phyloP scores from a whole-genome alignment of 192 early-diverging fungal genomes.

The Thamnidium elegans region DNA sequence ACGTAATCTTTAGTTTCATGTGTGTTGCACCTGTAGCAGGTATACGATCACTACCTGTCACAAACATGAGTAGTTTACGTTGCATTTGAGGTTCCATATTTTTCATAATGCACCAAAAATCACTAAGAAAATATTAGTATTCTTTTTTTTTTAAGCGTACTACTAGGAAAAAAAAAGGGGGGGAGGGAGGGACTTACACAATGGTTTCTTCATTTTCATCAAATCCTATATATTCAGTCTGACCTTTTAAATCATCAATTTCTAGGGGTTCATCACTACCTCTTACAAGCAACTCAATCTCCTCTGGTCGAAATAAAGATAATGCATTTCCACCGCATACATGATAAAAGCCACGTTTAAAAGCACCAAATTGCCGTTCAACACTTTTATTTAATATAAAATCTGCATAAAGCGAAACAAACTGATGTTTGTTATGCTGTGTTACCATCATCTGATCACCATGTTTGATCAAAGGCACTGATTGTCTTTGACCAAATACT shows the following conservation, averaged over 20 bases:
- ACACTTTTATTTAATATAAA: constrained; percentile 78
- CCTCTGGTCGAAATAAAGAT: constrained; percentile 86
- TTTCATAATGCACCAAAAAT: constrained; percentile 81
- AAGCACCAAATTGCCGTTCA: constrained; percentile 74
- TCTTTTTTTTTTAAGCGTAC: too few species aligned
- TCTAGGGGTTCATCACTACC: constrained; percentile 73
- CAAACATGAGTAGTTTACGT: constrained; percentile 79
- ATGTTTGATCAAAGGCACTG: constrained; percentile 63
- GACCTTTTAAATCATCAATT: constrained; percentile 49
- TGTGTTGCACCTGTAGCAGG: constrained; percentile 73
- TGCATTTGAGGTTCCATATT: constrained; percentile 63
- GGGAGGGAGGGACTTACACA: constrained; percentile 33
- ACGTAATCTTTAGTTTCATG: constrained; percentile 67
- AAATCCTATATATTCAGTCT: constrained; percentile 65
- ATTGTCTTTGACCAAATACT: constrained; percentile 61
- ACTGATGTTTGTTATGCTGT: constrained; percentile 66
- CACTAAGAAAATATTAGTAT: constrained; percentile 25
- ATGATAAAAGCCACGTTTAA: constrained; percentile 82
- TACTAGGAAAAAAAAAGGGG: neutral
- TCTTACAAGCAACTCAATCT: constrained; percentile 86
- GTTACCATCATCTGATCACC: constrained; percentile 63
- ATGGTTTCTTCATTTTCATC: constrained; percentile 49
- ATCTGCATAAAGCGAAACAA: constrained; percentile 79
- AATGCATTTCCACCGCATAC: constrained; percentile 87
- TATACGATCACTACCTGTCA: constrained; percentile 90